A percentile compares a stretch with the other conserved stretches of the same genome.
Evolutionary conservation across 441 rosid genomes (phyloP).

Genomic region (Hura crepitans): DNA sequence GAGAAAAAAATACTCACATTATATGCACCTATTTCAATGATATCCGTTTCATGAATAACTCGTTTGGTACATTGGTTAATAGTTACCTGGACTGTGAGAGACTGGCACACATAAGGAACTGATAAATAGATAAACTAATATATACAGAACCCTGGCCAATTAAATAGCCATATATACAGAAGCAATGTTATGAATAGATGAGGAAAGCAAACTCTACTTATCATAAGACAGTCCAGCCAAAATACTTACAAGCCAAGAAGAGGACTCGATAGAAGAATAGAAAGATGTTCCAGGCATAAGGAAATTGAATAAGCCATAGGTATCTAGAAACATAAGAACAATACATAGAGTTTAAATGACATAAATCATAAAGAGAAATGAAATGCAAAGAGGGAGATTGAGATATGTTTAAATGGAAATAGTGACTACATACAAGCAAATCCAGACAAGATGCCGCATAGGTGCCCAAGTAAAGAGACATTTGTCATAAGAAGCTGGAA

Average conservation of each 20-base stretch:
- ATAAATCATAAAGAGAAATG: background rate
- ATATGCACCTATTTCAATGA: background rate
- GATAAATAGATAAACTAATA: background rate
- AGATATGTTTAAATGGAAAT: conserved; percentile 8
- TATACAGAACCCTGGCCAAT: background rate
- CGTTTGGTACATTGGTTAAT: background rate
- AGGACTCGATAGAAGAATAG: conserved; percentile 69
- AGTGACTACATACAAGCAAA: conserved; percentile 64
- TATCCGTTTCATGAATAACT: background rate
- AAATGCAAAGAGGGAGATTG: conserved; percentile 14
- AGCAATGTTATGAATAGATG: conserved; percentile 13
- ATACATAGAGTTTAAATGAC: background rate
- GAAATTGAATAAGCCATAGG: conserved; percentile 71
- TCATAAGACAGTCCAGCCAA: conserved; percentile 13
- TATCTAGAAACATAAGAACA: conserved; percentile 46
- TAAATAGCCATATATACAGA: background rate
- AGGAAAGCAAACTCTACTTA: conserved; percentile 9
- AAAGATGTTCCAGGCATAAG: conserved; percentile 79
- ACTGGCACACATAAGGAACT: background rate
- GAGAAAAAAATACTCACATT: background rate
- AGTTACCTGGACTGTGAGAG: conserved; percentile 6
- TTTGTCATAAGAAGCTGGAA: conserved; percentile 90
- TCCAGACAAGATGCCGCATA: conserved; percentile 91
- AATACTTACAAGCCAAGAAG: conserved; percentile 74
- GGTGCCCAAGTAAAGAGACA: conserved; percentile 91